Conservation (phyloP, 1,139 yeast species). For the Geotrichum siamense region DNA sequence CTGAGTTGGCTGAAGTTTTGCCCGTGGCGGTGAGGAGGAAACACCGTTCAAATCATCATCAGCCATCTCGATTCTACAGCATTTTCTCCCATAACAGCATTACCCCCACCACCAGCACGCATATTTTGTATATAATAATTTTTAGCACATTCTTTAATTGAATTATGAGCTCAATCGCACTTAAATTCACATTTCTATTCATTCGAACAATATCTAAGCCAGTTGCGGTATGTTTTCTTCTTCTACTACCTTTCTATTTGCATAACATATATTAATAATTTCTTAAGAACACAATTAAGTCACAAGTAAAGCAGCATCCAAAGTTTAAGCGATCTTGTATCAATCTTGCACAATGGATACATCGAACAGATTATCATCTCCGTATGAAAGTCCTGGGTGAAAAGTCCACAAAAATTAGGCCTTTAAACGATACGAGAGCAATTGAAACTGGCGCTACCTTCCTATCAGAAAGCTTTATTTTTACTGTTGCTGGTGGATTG, state of each 20-base stretch:
- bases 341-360: slow-evolving; percentile 64
- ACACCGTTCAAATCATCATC: no score
- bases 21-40: no score
- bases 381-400: slow-evolving; percentile 62
- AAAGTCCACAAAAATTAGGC: slow-evolving; percentile 51
- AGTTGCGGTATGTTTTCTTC: slow-evolving; percentile 45
- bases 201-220: slow-evolving; percentile 80
- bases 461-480: slow-evolving; percentile 69
- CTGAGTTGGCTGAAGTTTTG: no score
- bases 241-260: neutral
- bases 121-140: no score
- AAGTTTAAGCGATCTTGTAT: slow-evolving; percentile 57
- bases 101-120: no score
- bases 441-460: slow-evolving; percentile 78
- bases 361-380: slow-evolving; percentile 55
- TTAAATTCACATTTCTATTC: slow-evolving; percentile 67
- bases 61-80: no score
- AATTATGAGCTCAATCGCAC: slow-evolving; percentile 46
- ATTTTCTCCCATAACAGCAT: no score
- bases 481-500: slow-evolving; percentile 69
- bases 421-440: slow-evolving; percentile 78
- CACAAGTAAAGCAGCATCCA: slow-evolving; percentile 72
- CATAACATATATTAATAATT: neutral
- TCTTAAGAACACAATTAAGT: slow-evolving; percentile 48
- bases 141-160: neutral